phyloP scores from a whole-genome alignment of 176 grass and related monocot genomes.

The Dactylis glomerata region DNA sequence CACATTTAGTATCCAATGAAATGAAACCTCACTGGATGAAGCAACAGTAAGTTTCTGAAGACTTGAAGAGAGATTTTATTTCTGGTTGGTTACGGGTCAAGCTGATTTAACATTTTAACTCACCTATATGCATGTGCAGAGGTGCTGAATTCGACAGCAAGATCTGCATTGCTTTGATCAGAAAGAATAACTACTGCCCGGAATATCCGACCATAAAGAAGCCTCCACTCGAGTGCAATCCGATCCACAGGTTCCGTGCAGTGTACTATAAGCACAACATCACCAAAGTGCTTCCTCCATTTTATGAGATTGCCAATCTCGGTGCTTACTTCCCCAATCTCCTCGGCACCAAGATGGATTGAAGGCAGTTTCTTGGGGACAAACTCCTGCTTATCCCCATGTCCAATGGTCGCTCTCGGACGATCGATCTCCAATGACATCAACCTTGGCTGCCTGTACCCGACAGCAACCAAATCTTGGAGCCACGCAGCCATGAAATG shows the following conservation, averaged over 20 bases:
- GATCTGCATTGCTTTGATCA: slow-evolving; percentile 59
- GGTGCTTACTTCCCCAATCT: slow-evolving; percentile 67
- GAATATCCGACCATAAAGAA: slow-evolving; percentile 93
- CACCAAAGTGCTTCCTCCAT: slow-evolving; percentile 91
- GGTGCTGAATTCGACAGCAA: slow-evolving; percentile 56
- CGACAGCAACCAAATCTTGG: slow-evolving; percentile 67
- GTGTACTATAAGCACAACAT: slow-evolving; percentile 78
- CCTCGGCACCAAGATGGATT: slow-evolving; percentile 82
- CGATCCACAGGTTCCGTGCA: slow-evolving; percentile 48
- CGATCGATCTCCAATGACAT: slow-evolving; percentile 80
- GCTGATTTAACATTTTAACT: slow-evolving; percentile 36
- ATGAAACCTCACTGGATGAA: slow-evolving; percentile 3
- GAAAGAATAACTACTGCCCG: slow-evolving; percentile 77
- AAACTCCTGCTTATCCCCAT: slow-evolving; percentile 74
- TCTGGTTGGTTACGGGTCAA: background rate
- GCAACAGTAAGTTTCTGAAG: background rate
- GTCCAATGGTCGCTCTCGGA: slow-evolving; percentile 62
- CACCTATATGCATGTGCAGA: slow-evolving; percentile 83
- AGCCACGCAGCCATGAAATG: slow-evolving; percentile 74
- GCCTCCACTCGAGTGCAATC: slow-evolving; percentile 80
- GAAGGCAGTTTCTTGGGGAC: slow-evolving; percentile 72
- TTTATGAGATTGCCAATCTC: slow-evolving; percentile 90
- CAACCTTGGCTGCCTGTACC: slow-evolving; percentile 79
- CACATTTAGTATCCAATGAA: background rate
- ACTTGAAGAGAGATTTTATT: background rate